These are phyloP conservation scores for Boletus semigastroideus DNA, from an alignment of 1,284 basidiomycete genomes.

Conservation along the genomic window DNA sequence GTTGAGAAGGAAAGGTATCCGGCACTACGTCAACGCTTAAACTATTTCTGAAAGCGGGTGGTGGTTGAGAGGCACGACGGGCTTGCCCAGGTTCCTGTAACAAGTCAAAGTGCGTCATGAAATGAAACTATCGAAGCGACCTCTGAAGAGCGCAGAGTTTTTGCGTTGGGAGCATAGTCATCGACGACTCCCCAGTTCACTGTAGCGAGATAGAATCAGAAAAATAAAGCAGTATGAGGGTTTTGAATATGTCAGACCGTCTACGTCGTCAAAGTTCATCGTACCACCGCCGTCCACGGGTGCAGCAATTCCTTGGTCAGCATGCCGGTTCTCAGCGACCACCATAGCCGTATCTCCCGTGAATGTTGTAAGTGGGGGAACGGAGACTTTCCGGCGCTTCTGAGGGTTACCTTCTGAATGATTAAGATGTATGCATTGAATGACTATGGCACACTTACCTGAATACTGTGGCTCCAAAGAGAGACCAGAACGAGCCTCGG, in stretches of 20 bases:
- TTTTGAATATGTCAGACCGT: conserved; percentile 23
- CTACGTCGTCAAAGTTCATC: conserved; percentile 23
- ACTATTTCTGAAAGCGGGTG: conserved; percentile 47
- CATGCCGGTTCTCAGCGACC: conserved; percentile 3
- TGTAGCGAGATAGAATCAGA: conserved; percentile 10
- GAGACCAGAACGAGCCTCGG: conserved; percentile 59
- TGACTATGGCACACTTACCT: conserved; percentile 8
- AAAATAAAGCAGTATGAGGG: background rate
- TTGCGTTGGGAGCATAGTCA: conserved; percentile 16
- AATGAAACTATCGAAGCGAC: conserved; percentile 34
- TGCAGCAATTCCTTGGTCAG: conserved; percentile 1
- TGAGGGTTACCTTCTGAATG: conserved; percentile 14
- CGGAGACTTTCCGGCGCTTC: conserved; percentile 29
- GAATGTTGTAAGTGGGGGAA: background rate
- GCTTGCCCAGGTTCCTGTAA: conserved; percentile 75
- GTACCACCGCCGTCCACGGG: conserved; percentile 15
- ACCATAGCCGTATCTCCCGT: background rate
- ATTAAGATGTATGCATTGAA: background rate
- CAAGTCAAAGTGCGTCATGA: conserved; percentile 6
- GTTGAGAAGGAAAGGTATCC: conserved; percentile 53
- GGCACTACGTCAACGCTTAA: conserved; percentile 45
- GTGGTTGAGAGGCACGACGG: conserved; percentile 56
- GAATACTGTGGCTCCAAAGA: conserved; percentile 41
- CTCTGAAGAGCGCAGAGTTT: conserved; percentile 62
- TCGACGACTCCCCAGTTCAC: conserved; percentile 22